Evolutionary conservation across 495 filamentous ascomycete genomes (phyloP), one percentile per base, ranked within the genome.

Genomic region (Penicillium herquei): DNA sequence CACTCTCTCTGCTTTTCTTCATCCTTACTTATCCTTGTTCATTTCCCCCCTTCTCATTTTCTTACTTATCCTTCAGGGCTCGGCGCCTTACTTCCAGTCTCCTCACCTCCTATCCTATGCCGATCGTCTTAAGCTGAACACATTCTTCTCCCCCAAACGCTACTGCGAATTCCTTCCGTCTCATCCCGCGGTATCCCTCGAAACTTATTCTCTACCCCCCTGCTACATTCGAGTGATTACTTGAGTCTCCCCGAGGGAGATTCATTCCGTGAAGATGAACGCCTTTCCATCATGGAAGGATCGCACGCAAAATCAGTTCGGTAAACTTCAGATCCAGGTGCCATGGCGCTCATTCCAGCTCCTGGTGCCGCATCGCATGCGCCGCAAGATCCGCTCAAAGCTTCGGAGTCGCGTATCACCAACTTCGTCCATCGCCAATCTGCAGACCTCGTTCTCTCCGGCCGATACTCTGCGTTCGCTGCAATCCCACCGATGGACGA

Each of bases 361-460:
- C 3, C 63, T 79, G 26, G 74, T 92, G 17, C 87, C 89, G 14
- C 85, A 88, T 70, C 82, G 87, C 40, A 81, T 88, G 71, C 86
- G 88, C 46, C 79, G 87, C 57, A 84, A 81, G 72, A 76, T 92
- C 62, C 82, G 87, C 47, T 88, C 88, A 45, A 88, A 86, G 62
- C 72, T 92, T 65, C 88, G 87, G 52, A 85, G 82, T 70, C 76
- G 85, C 39, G 78, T 87, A 63, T 87, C 88, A 18, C 86, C 88
- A 39, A 81, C 85, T 8, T 87, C 86, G 26, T 85, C 82, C 49
- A 80, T 98, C 66, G 78, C 90, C 39, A 78, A 80, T n/a, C 73
- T 96, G 41, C 78, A 94, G 64, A 94, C 87, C 1, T 96, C 91
- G 30, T 88, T 89, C 69, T 87, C 86, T 43, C 85, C 89, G 21